Conservation (phyloP, 345 rosid genomes). For the Dimocarpus longan region DNA sequence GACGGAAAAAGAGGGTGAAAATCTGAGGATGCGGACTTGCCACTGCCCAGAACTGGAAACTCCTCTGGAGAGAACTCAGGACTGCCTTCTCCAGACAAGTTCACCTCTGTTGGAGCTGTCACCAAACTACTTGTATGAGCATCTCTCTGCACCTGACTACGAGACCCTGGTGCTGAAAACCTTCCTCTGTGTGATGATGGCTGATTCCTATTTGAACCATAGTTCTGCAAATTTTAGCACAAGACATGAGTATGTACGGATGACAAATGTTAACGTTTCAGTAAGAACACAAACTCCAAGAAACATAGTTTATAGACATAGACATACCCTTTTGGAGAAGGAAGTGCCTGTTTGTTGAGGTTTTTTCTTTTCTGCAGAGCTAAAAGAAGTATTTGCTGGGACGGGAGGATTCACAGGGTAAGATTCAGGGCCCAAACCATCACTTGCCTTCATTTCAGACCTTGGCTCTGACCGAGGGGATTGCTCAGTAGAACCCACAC, state of each 20-base stretch:
- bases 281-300: background rate
- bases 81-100: slow-evolving; percentile 4
- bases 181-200: slow-evolving; percentile 12
- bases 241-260: background rate
- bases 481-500: background rate
- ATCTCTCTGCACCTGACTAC: slow-evolving; percentile 10
- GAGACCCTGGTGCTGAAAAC: slow-evolving; percentile 5
- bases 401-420: slow-evolving; percentile 5
- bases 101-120: slow-evolving; percentile 6
- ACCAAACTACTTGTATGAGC: slow-evolving; percentile 19
- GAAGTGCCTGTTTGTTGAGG: slow-evolving; percentile 36
- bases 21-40: slow-evolving; percentile 17
- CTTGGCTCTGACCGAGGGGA: slow-evolving; percentile 18
- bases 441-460: slow-evolving; percentile 13
- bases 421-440: slow-evolving; percentile 4
- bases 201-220: slow-evolving; percentile 17
- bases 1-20: slow-evolving; percentile 11
- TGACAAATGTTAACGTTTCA: background rate
- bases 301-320: background rate
- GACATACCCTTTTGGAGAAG: slow-evolving; percentile 36
- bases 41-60: slow-evolving; percentile 31
- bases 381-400: background rate
- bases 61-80: slow-evolving; percentile 29
- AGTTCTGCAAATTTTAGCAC: slow-evolving; percentile 23
- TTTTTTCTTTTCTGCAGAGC: slow-evolving; percentile 21